Percentiles rank a stretch among this genome's conserved stretches.
Conservation (phyloP, 768 basidiomycete genomes). For the Mycena vitilis region DNA sequence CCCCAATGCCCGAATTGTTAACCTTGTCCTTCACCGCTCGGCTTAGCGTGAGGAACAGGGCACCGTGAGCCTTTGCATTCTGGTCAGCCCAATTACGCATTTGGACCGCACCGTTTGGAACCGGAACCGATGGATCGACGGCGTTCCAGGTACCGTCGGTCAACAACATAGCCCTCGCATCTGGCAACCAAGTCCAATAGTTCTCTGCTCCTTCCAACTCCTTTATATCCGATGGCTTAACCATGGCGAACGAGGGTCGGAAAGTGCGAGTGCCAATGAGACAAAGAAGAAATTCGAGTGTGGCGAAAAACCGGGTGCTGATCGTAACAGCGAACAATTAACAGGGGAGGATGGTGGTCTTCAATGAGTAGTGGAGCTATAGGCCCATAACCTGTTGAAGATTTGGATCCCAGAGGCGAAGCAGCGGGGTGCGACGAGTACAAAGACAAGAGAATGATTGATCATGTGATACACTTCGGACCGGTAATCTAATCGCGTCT, state of each 20-base stretch:
- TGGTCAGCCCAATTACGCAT: background rate
- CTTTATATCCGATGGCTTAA: background rate
- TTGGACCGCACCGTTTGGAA: background rate
- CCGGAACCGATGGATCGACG: background rate
- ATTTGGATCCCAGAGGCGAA: background rate
- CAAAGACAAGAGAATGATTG: no score
- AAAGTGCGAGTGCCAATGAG: background rate
- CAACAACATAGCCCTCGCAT: background rate
- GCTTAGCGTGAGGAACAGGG: background rate
- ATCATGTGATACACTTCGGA: no score
- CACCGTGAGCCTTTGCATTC: background rate
- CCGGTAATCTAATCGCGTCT: no score
- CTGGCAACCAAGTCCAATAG: background rate
- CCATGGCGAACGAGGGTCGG: background rate
- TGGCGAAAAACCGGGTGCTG: background rate
- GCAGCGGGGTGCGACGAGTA: background rate
- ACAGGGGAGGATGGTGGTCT: background rate
- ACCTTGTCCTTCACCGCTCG: background rate
- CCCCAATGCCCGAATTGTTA: background rate
- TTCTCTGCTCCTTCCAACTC: background rate
- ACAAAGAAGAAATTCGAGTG: no score
- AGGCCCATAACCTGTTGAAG: background rate
- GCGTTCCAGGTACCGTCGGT: background rate
- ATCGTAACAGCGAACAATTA: background rate
- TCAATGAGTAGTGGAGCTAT: background rate